Conservation (phyloP, 2,329 filamentous ascomycete genomes). For the Colletotrichum brevisporum region DNA sequence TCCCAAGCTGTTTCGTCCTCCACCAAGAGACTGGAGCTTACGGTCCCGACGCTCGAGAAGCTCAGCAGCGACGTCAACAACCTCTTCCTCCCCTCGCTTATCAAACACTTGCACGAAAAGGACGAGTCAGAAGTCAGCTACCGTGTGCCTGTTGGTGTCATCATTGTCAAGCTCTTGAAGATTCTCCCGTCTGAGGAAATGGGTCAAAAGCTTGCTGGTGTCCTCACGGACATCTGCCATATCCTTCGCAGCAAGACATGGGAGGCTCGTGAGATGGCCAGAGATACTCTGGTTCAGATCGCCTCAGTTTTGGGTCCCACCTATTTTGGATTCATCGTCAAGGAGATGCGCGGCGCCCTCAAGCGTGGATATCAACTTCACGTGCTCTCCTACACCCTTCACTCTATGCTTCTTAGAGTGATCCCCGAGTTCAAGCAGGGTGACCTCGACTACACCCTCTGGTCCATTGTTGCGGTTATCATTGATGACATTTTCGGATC, state of each 20-base stretch:
- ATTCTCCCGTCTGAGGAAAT: constrained; percentile 82
- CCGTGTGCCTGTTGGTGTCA: constrained; percentile 90
- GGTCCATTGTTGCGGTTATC: constrained; percentile 83
- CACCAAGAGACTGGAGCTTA: constrained; percentile 68
- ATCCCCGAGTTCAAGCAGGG: constrained; percentile 82
- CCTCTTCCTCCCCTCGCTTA: constrained; percentile 83
- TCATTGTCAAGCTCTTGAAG: constrained; percentile 88
- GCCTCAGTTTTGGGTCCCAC: constrained; percentile 83
- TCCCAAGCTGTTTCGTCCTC: constrained; percentile 40
- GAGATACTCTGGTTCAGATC: constrained; percentile 89
- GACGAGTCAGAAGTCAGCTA: constrained; percentile 95
- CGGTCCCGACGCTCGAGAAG: constrained; percentile 77
- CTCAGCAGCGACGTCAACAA: constrained; percentile 79
- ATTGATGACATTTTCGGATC: constrained; percentile 98
- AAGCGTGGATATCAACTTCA: constrained; percentile 93
- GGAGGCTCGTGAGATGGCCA: constrained; percentile 90
- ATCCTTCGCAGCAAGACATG: constrained; percentile 91
- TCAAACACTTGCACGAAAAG: constrained; percentile 92
- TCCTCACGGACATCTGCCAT: constrained; percentile 92
- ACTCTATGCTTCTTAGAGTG: constrained; percentile 86
- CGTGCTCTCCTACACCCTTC: constrained; percentile 94
- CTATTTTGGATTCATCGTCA: constrained; percentile 93
- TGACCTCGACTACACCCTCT: constrained; percentile 89
- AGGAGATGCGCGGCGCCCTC: constrained; percentile 87
- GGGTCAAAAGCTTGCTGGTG: constrained; percentile 80